Evolutionary conservation across 805 yeast species (phyloP).

Genomic region (Maudiozyma serrabonitensis): DNA sequence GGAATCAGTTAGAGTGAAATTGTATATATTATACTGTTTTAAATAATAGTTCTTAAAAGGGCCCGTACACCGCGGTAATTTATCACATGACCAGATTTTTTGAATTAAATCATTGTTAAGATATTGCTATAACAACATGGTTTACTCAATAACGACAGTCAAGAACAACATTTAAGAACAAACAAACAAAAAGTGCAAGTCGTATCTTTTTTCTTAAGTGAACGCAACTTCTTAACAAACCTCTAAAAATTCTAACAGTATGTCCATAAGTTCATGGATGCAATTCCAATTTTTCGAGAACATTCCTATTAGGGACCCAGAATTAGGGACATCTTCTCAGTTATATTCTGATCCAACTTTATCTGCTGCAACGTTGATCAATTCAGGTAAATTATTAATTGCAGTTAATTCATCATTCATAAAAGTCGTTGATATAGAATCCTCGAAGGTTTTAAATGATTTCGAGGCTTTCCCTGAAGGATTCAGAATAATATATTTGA

Average conservation of each 20-base stretch:
- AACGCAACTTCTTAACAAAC: background rate
- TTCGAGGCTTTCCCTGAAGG: conserved; percentile 53
- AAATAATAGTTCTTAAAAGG: too few species aligned
- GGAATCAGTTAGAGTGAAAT: too few species aligned
- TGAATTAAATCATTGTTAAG: too few species aligned
- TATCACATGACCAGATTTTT: too few species aligned
- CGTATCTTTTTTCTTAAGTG: too few species aligned
- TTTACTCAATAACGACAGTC: too few species aligned
- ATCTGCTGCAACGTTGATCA: conserved; percentile 52
- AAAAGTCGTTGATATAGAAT: conserved; percentile 42
- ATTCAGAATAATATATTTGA: conserved; percentile 51
- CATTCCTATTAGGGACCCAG: conserved; percentile 78
- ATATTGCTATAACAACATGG: too few species aligned
- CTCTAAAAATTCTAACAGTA: background rate
- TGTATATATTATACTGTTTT: too few species aligned
- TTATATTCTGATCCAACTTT: conserved; percentile 73
- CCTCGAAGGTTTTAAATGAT: conserved; percentile 37
- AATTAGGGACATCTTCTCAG: conserved; percentile 47
- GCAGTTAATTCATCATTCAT: conserved; percentile 46
- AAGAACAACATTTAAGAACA: too few species aligned
- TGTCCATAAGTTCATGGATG: conserved; percentile 43
- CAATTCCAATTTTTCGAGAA: conserved; percentile 82
- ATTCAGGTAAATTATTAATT: conserved; percentile 42
- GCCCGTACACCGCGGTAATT: too few species aligned
- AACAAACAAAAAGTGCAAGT: background rate